Evolutionary conservation across 345 rosid genomes (phyloP).

Genomic region (Lepidium aucheri): DNA sequence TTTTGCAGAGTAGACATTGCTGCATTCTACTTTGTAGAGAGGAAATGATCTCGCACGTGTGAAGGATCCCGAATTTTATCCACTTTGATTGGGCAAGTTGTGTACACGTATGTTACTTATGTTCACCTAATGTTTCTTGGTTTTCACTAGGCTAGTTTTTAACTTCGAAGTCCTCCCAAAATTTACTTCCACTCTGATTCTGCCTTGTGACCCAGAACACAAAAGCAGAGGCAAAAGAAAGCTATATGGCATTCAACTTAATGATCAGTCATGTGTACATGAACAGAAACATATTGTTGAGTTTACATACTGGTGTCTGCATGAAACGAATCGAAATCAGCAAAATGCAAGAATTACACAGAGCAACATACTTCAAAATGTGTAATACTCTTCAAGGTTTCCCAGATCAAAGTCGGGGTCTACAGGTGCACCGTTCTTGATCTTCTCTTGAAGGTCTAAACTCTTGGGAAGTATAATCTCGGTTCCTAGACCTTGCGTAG

Average conservation of each 20-base stretch:
- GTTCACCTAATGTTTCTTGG: constrained; percentile 1
- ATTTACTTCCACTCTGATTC: background rate
- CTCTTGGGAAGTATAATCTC: constrained; percentile 78
- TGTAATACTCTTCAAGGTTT: constrained; percentile 18
- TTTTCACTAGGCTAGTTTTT: background rate
- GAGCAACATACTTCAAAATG: background rate
- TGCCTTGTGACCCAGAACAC: background rate
- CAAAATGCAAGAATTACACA: background rate
- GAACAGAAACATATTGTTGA: background rate
- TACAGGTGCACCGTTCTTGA: constrained; percentile 39
- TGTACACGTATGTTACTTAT: constrained; percentile 16
- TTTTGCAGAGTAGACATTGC: background rate
- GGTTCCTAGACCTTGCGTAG: constrained; percentile 40
- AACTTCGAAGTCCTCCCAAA: background rate
- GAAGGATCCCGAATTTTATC: constrained; percentile 9
- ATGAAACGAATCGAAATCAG: background rate
- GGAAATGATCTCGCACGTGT: constrained; percentile 19
- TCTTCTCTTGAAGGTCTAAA: constrained; percentile 60
- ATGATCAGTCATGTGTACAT: background rate
- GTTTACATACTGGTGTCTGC: background rate
- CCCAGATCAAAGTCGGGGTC: constrained; percentile 49
- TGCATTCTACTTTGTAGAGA: background rate
- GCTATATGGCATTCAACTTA: background rate
- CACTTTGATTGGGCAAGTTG: constrained; percentile 16
- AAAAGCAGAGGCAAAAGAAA: background rate